Percentiles rank a stretch among this genome's conserved stretches.
phyloP scores from a whole-genome alignment of 1,284 basidiomycete species.

The Agroathelia rolfsii region DNA sequence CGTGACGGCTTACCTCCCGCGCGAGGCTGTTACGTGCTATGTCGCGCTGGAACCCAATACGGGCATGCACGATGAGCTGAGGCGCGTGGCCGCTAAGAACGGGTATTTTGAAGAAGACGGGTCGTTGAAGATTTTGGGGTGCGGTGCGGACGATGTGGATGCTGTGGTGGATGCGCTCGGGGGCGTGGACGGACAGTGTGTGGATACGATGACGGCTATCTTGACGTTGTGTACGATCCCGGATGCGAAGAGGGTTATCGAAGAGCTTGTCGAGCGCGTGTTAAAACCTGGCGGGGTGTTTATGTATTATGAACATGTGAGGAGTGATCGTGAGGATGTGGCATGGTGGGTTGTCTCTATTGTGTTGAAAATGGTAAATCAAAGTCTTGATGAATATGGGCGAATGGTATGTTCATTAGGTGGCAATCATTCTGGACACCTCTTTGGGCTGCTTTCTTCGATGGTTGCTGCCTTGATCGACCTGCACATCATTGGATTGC shows the following conservation, averaged over 20 bases:
- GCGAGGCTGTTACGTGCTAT: conserved; percentile 44
- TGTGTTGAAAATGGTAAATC: no score
- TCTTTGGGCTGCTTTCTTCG: conserved; percentile 45
- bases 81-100: conserved; percentile 31
- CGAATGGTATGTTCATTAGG: no score
- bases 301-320: conserved; percentile 58
- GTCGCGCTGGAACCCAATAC: conserved; percentile 60
- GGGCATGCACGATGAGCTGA: conserved; percentile 49
- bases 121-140: conserved; percentile 33
- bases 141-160: conserved; percentile 45
- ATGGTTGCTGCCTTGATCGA: conserved; percentile 51
- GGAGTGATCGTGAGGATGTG: conserved; percentile 36
- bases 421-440: conserved; percentile 62
- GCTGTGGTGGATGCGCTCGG: conserved; percentile 34
- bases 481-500: conserved; percentile 45
- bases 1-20: conserved; percentile 47
- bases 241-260: conserved; percentile 32
- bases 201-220: conserved; percentile 50
- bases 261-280: conserved; percentile 31
- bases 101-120: conserved; percentile 45
- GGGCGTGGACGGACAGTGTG: conserved; percentile 19
- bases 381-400: no score
- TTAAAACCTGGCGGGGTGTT: conserved; percentile 50
- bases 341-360: no score
- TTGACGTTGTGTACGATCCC: conserved; percentile 55